Percentiles rank a stretch among this genome's conserved stretches.
phyloP scores from a whole-genome alignment of 2,329 filamentous ascomycete species.

The Fusarium denticulatum region DNA sequence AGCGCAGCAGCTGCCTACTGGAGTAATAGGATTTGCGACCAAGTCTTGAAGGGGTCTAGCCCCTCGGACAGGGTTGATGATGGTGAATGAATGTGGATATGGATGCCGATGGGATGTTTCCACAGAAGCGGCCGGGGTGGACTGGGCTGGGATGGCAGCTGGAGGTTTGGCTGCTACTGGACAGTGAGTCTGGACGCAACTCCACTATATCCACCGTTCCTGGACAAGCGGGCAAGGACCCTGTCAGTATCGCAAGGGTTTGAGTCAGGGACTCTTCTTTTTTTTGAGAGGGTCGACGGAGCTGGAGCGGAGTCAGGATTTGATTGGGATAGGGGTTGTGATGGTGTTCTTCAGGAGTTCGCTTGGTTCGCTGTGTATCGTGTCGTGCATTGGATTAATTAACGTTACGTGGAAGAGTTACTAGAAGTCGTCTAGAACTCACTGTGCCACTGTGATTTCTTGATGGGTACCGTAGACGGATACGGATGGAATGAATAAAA shows the following conservation, averaged over 20 bases:
- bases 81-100: slow-evolving; percentile 11
- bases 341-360: slow-evolving; percentile 36
- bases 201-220: slow-evolving; percentile 42
- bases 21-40: slow-evolving; percentile 37
- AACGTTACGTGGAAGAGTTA: slow-evolving; percentile 26
- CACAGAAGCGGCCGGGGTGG: slow-evolving; percentile 29
- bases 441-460: background rate
- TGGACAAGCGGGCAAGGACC: slow-evolving; percentile 29
- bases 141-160: slow-evolving; percentile 24
- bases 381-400: slow-evolving; percentile 39
- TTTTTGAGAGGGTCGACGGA: slow-evolving; percentile 14
- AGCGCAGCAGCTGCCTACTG: slow-evolving; percentile 11
- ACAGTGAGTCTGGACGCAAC: slow-evolving; percentile 16
- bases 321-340: slow-evolving; percentile 22
- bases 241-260: slow-evolving; percentile 29
- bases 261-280: slow-evolving; percentile 40
- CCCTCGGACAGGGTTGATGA: slow-evolving; percentile 21
- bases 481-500: background rate
- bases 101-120: slow-evolving; percentile 36
- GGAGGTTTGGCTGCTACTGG: slow-evolving; percentile 26
- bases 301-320: slow-evolving; percentile 23
- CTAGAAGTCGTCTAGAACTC: background rate
- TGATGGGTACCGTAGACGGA: background rate
- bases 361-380: slow-evolving; percentile 32
- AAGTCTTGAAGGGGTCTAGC: slow-evolving; percentile 31